Evolutionary conservation across 2,329 filamentous ascomycete genomes (phyloP).

Genomic region (Aspergillus brunneoviolaceus): DNA sequence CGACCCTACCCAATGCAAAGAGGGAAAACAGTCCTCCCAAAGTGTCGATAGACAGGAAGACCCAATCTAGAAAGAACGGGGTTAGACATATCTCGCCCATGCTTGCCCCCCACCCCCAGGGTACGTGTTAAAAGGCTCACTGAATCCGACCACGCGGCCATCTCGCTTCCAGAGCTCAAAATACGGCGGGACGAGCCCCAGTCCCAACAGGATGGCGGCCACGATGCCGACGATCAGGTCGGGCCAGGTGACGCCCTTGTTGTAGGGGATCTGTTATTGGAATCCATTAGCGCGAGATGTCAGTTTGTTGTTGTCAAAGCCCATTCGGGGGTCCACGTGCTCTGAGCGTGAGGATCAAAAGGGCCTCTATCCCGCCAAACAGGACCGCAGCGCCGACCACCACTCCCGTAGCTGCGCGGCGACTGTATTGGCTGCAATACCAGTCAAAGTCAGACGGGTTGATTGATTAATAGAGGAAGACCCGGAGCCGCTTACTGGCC

Average conservation of each 20-base stretch:
- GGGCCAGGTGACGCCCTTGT: conserved; percentile 54
- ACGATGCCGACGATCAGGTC: conserved; percentile 58
- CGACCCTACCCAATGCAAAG: conserved; percentile 56
- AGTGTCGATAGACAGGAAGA: conserved; percentile 62
- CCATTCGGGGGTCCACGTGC: conserved; percentile 35
- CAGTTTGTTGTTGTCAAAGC: not conserved
- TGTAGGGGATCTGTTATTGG: conserved; percentile 52
- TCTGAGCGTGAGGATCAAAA: conserved; percentile 58
- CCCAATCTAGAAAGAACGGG: conserved; percentile 41
- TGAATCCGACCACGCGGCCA: conserved; percentile 62
- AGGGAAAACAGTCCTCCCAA: conserved; percentile 63
- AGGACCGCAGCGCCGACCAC: conserved; percentile 42
- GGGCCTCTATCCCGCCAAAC: conserved; percentile 56
- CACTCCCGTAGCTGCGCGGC: conserved; percentile 48
- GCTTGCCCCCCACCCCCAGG: not conserved
- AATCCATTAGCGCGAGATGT: not conserved
- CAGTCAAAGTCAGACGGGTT: conserved; percentile 2
- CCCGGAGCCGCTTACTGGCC: conserved; percentile 40
- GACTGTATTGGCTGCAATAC: conserved; percentile 34
- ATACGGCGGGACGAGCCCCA: conserved; percentile 61
- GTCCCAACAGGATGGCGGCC: conserved; percentile 57
- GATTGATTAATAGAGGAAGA: not conserved
- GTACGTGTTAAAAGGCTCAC: conserved; percentile 34
- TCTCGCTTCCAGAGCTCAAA: conserved; percentile 62
- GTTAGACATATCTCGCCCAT: not conserved